A percentile compares a stretch with the other conserved stretches of the same genome.
Evolutionary conservation across 2,329 filamentous ascomycete genomes (phyloP).

Genomic region (Scytalidium lignicola): DNA sequence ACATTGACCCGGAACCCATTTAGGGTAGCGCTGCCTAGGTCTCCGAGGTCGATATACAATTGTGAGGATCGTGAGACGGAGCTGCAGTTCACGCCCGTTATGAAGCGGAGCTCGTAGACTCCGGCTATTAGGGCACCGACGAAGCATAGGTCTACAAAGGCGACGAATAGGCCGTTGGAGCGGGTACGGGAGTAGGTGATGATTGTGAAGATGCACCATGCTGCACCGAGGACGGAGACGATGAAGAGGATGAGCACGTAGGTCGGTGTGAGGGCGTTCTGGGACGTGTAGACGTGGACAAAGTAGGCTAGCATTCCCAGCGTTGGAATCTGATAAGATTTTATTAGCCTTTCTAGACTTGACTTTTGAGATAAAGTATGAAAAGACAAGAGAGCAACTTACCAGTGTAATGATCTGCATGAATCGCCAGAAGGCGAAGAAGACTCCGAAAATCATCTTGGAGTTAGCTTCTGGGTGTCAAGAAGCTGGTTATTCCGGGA

Average conservation of each 20-base stretch:
- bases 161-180: slow-evolving; percentile 56
- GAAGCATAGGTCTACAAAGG: slow-evolving; percentile 55
- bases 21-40: slow-evolving; percentile 51
- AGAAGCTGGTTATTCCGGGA: no score
- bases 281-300: slow-evolving; percentile 51
- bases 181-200: slow-evolving; percentile 61
- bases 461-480: neutral
- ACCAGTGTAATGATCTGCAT: slow-evolving; percentile 59
- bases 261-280: slow-evolving; percentile 54
- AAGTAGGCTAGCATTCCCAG: slow-evolving; percentile 66
- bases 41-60: slow-evolving; percentile 50
- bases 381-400: slow-evolving; percentile 22
- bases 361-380: no score
- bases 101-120: slow-evolving; percentile 55
- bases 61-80: slow-evolving; percentile 40
- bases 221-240: slow-evolving; percentile 56
- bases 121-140: slow-evolving; percentile 59
- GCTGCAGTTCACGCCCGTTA: slow-evolving; percentile 62
- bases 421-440: slow-evolving; percentile 60
- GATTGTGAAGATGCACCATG: slow-evolving; percentile 60
- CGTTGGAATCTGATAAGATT: slow-evolving; percentile 48
- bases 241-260: slow-evolving; percentile 65
- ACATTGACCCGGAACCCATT: slow-evolving; percentile 48
- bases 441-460: slow-evolving; percentile 55
- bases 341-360: no score